phyloP scores from a whole-genome alignment of 129 eudicot genomes.

The Saposhnikovia divaricata region DNA sequence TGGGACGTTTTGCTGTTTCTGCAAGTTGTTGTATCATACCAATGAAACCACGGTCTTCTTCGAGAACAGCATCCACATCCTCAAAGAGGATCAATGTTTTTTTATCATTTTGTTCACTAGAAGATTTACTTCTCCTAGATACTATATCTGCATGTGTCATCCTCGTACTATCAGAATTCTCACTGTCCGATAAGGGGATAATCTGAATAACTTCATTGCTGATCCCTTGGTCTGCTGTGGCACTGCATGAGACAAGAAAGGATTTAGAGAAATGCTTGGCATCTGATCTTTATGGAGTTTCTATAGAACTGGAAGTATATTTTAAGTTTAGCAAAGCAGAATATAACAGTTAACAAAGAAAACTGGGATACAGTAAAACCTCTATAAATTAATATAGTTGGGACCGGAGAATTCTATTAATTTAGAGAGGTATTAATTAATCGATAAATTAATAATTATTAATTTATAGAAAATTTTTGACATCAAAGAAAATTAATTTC shows the following conservation, averaged over 20 bases:
- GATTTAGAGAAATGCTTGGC: conserved; percentile 33
- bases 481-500: too few species aligned
- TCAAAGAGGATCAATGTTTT: conserved; percentile 87
- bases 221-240: conserved; percentile 22
- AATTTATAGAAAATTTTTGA: too few species aligned
- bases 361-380: conserved; percentile 5
- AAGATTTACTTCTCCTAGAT: conserved; percentile 16
- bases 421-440: too few species aligned
- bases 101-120: conserved; percentile 33
- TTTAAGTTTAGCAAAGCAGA: conserved; percentile 12
- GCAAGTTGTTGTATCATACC: conserved; percentile 82
- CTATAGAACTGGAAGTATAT: conserved; percentile 46
- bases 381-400: too few species aligned
- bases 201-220: conserved; percentile 39
- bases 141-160: conserved; percentile 15
- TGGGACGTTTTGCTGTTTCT: conserved; percentile 88
- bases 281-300: conserved; percentile 32
- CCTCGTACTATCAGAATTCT: conserved; percentile 27
- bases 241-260: conserved; percentile 20
- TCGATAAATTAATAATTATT: too few species aligned
- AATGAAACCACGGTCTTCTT: conserved; percentile 88
- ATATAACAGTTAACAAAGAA: conserved; percentile 7
- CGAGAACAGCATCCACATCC: conserved; percentile 77
- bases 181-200: conserved; percentile 45
- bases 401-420: too few species aligned